Base-by-base conservation (phyloP, 2,329 filamentous ascomycete genomes). In the Cadophora sp. region DNA sequence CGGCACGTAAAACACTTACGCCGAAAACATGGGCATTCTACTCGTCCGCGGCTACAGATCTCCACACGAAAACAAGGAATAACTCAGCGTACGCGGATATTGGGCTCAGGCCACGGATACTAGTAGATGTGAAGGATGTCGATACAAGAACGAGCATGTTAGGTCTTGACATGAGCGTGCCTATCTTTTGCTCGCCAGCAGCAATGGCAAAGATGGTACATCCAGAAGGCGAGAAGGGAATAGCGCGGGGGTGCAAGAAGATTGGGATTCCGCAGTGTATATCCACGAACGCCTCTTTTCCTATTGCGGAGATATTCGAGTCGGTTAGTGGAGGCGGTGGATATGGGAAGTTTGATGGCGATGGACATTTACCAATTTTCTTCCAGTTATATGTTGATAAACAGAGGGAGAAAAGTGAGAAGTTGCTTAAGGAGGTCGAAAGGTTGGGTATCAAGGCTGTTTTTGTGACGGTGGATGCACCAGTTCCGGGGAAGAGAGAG, bases 1-100 rank as follows among this genome's bases (percentile, higher is more conserved):
- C 84, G 0, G 88, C 89, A 4, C 81, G 83, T 18, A 79, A 80
- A 30, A 84, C 83, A 6, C 81, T 89, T 58, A 82, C 82, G 9
- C 82, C 84, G 24, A 91, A 91, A 73, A 85, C 88, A n/a, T 91
- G 87, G 87, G 89, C 89, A 0, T 91, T 91, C 73, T 86, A 89
- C 74, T 89, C 87, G 22, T 89, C 87, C 9, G 89, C 88, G 1
- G 86, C 89, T 13, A 90, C 87, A 6, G 89, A 98, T 79, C 83
- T 94, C 24, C 83, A 83, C 72, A 86, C 89, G 45, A 85, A 88
- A 58, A 79, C 79, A 24, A 81, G 83, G 59, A 91, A 91, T 75
- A 81, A 79, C 27, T 80, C 82, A 0, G 80, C 83, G 68, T 89
- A 88, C 72, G 78, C 82, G 48, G 77, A 82, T 30, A 88, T 91